Evolutionary conservation across 2,329 filamentous ascomycete genomes (phyloP).

Genomic region (Diaporthe sp.): DNA sequence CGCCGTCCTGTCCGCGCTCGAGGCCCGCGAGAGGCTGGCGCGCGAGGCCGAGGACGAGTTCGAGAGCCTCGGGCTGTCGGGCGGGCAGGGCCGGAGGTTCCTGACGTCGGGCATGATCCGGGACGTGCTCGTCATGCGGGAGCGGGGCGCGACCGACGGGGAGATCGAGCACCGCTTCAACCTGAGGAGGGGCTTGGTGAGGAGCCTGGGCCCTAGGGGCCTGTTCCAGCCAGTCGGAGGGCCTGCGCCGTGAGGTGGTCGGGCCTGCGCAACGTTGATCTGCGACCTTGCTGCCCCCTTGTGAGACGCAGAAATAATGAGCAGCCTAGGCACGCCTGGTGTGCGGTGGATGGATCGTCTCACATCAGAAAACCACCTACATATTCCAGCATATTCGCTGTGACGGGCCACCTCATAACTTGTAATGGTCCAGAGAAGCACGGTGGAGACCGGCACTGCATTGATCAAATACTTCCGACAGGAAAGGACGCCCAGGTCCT

Average conservation of each 20-base stretch:
- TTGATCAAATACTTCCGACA: background rate
- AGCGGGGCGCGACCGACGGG: conserved; percentile 53
- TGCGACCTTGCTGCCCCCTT: background rate
- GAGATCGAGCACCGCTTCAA: conserved; percentile 63
- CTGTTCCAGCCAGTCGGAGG: conserved; percentile 56
- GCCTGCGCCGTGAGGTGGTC: conserved; percentile 9
- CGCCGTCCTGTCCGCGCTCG: conserved; percentile 63
- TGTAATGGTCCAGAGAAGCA: too few species aligned
- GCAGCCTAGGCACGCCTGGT: background rate
- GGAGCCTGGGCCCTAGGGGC: conserved; percentile 58
- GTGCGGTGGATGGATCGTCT: background rate
- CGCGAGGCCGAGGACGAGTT: conserved; percentile 60
- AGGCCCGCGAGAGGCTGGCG: conserved; percentile 62
- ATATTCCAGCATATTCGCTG: background rate
- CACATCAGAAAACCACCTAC: background rate
- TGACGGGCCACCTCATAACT: background rate
- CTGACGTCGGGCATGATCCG: conserved; percentile 63
- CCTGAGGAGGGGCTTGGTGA: conserved; percentile 61
- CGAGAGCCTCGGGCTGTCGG: conserved; percentile 54
- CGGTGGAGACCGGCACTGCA: background rate
- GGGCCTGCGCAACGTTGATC: too few species aligned
- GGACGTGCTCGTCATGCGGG: conserved; percentile 61
- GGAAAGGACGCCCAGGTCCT: too few species aligned
- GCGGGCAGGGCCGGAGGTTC: conserved; percentile 58
- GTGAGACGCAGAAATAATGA: background rate